phyloP scores from a whole-genome alignment of 371 early-diverging fungal genomes.

The Actinomucor elegans region DNA sequence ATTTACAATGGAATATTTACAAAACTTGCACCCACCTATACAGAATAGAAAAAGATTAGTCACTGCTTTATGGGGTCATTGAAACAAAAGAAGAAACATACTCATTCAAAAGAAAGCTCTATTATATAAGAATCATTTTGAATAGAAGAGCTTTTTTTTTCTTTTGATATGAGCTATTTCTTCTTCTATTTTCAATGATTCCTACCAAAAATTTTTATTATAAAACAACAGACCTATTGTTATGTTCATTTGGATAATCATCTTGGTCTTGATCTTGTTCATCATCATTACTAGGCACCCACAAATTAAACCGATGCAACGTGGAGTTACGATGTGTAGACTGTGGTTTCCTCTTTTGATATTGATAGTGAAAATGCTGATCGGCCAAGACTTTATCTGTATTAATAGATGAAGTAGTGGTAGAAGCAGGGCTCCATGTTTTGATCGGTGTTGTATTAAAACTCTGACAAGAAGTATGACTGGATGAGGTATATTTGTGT shows the following conservation, averaged over 20 bases:
- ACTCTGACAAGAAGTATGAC: background rate
- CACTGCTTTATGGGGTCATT: too few species aligned
- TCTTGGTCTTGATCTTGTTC: constrained; percentile 1
- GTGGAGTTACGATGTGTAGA: constrained; percentile 4
- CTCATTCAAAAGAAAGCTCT: background rate
- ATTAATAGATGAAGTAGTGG: background rate
- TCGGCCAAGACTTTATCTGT: background rate
- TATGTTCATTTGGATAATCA: background rate
- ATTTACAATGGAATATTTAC: constrained; percentile 4
- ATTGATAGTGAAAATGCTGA: too few species aligned
- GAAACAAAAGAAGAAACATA: background rate
- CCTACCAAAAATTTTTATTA: too few species aligned
- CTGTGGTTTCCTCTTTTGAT: background rate
- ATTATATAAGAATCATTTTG: too few species aligned
- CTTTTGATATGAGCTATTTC: background rate
- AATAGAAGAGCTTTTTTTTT: too few species aligned
- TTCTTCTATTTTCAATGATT: constrained; percentile 1
- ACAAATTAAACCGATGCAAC: constrained; percentile 15
- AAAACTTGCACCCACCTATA: constrained; percentile 12
- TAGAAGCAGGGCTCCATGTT: constrained; percentile 1
- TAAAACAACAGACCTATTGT: constrained; percentile 8
- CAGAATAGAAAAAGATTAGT: background rate
- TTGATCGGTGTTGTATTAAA: constrained; percentile 1
- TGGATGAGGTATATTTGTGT: constrained; percentile 3
- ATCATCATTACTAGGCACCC: constrained; percentile 15